Evolutionary conservation across 2,329 filamentous ascomycete genomes (phyloP).

Genomic region (Ophiostoma piceae): DNA sequence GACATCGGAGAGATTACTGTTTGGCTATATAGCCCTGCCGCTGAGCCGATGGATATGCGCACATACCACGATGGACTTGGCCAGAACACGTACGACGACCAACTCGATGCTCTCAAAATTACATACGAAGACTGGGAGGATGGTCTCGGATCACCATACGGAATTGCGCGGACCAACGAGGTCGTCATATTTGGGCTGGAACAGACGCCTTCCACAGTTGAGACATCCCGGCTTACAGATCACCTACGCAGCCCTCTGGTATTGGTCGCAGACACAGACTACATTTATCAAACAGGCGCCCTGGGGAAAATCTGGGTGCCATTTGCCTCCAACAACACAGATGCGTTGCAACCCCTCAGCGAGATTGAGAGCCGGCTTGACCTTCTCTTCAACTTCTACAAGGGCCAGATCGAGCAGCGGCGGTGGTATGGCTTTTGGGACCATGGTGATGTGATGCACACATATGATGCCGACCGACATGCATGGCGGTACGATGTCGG

Average conservation of each 20-base stretch:
- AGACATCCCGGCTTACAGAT: neutral
- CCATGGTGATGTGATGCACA: constrained; percentile 8
- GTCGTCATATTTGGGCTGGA: neutral
- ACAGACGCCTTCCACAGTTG: neutral
- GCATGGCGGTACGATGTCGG: constrained; percentile 5
- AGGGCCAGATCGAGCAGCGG: constrained; percentile 11
- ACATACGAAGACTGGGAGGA: constrained; percentile 10
- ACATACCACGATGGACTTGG: constrained; percentile 8
- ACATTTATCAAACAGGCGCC: neutral
- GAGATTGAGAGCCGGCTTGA: neutral
- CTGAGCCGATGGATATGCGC: constrained; percentile 2
- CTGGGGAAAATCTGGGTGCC: neutral
- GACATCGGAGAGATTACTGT: neutral
- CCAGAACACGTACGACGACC: constrained; percentile 8
- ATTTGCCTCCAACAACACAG: neutral
- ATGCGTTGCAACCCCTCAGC: neutral
- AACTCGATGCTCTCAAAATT: constrained; percentile 7
- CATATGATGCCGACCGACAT: constrained; percentile 9
- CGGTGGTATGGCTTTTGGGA: constrained; percentile 13
- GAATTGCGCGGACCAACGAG: constrained; percentile 5
- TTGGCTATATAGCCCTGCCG: neutral
- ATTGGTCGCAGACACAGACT: neutral
- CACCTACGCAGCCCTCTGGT: neutral
- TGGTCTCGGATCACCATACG: neutral
- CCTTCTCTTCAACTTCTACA: neutral